Percentiles rank a stretch among this genome's conserved stretches.
Evolutionary conservation across 345 rosid species (phyloP).

Genomic region (Hibiscus mutabilis): DNA sequence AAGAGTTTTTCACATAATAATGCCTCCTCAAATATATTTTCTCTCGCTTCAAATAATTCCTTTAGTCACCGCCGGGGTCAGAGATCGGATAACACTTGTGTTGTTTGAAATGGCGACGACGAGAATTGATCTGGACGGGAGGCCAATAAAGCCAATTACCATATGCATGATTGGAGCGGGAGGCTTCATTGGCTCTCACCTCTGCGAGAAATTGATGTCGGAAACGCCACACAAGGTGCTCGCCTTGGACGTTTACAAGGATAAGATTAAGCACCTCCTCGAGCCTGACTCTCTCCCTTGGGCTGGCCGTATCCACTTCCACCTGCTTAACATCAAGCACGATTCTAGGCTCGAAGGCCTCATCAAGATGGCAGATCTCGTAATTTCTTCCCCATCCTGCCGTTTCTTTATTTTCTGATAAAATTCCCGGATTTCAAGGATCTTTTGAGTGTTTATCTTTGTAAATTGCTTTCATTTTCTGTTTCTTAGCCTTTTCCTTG

Average conservation of each 20-base stretch:
- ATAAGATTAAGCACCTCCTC: conserved; percentile 91
- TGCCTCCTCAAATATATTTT: neutral
- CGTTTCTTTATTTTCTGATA: too few relatives aligned
- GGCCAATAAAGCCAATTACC: conserved; percentile 64
- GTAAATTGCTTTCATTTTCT: too few relatives aligned
- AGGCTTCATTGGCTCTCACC: conserved; percentile 97
- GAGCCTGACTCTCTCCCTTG: conserved; percentile 47
- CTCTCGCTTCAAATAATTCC: neutral
- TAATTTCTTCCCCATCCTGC: conserved; percentile 16
- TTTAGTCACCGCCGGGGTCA: neutral
- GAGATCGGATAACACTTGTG: neutral
- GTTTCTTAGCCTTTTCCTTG: neutral
- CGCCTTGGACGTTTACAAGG: conserved; percentile 87
- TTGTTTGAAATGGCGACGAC: conserved; percentile 18
- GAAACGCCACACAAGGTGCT: conserved; percentile 82
- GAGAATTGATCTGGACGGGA: conserved; percentile 51
- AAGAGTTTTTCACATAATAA: too few relatives aligned
- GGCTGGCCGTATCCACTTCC: conserved; percentile 88
- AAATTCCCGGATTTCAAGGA: too few relatives aligned
- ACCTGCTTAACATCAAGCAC: conserved; percentile 87
- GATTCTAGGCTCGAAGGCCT: conserved; percentile 95
- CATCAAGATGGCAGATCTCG: conserved; percentile 95
- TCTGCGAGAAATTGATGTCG: conserved; percentile 72
- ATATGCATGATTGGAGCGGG: conserved; percentile 98
- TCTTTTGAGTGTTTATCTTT: too few relatives aligned